Percentiles rank a stretch among this genome's conserved stretches.
phyloP scores from a whole-genome alignment of 225 moss, liverwort and hornwort genomes.

The Climacium dendroides region DNA sequence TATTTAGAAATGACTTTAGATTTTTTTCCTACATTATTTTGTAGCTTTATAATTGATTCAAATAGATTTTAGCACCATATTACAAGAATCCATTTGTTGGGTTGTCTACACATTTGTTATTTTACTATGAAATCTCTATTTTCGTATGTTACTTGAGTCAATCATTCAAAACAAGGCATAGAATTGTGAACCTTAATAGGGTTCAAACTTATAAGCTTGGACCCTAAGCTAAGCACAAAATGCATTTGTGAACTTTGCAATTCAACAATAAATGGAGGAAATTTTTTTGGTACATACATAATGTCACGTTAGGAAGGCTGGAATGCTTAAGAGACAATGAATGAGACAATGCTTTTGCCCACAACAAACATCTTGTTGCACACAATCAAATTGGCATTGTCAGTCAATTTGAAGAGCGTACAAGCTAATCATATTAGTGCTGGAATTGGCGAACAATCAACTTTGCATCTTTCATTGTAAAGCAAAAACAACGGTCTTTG shows the following conservation, averaged over 20 bases:
- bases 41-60: not conserved
- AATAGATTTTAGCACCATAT: not conserved
- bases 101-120: not conserved
- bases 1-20: no score
- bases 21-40: not conserved
- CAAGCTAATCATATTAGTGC: not conserved
- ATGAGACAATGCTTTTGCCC: not conserved
- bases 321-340: not conserved
- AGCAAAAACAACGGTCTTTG: not conserved
- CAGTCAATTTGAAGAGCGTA: not conserved
- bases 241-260: not conserved
- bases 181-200: no score
- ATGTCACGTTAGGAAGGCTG: accelerated
- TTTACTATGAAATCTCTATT: not conserved
- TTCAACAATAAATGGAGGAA: no score
- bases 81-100: not conserved
- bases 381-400: not conserved
- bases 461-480: not conserved
- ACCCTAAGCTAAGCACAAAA: not conserved
- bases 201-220: not conserved
- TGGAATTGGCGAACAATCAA: not conserved
- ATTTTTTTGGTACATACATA: not conserved
- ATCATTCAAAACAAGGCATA: not conserved
- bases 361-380: accelerated
- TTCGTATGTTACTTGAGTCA: accelerated